A percentile compares a stretch with the other conserved stretches of the same genome.
phyloP scores from a whole-genome alignment of 495 filamentous ascomycete genomes.

The Penicillium lividum region DNA sequence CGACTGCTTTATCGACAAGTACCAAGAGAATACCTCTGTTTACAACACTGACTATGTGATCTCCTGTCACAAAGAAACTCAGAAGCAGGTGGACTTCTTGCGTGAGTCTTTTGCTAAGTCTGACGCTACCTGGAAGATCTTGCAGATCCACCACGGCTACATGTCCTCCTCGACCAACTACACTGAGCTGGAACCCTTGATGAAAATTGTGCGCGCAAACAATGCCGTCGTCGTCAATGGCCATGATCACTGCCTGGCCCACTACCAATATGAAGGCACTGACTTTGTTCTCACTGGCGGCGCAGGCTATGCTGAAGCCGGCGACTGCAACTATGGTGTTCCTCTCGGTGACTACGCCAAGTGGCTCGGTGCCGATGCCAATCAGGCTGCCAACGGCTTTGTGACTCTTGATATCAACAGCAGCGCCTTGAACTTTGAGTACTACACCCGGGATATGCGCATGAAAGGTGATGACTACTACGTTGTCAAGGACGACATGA shows the following conservation, averaged over 20 bases:
- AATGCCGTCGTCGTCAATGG: conserved; percentile 26
- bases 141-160: conserved; percentile 27
- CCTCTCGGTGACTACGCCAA: conserved; percentile 21
- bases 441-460: conserved; percentile 19
- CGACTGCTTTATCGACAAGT: conserved; percentile 26
- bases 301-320: conserved; percentile 21
- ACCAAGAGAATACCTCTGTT: conserved; percentile 19
- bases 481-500: conserved; percentile 22
- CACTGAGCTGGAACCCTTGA: conserved; percentile 22
- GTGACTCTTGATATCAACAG: conserved; percentile 28
- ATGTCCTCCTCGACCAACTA: conserved; percentile 22
- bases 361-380: conserved; percentile 23
- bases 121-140: conserved; percentile 23
- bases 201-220: conserved; percentile 21
- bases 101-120: conserved; percentile 19
- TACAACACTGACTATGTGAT: conserved; percentile 22
- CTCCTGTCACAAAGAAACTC: conserved; percentile 21
- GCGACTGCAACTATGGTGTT: conserved; percentile 28
- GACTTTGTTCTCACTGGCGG: conserved; percentile 26
- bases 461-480: conserved; percentile 19
- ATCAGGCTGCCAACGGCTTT: conserved; percentile 23
- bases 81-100: conserved; percentile 23
- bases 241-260: conserved; percentile 27
- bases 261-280: conserved; percentile 24
- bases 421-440: conserved; percentile 26